Base-by-base conservation (phyloP, 352 stramenopile species). In the Pythium chondricola region DNA sequence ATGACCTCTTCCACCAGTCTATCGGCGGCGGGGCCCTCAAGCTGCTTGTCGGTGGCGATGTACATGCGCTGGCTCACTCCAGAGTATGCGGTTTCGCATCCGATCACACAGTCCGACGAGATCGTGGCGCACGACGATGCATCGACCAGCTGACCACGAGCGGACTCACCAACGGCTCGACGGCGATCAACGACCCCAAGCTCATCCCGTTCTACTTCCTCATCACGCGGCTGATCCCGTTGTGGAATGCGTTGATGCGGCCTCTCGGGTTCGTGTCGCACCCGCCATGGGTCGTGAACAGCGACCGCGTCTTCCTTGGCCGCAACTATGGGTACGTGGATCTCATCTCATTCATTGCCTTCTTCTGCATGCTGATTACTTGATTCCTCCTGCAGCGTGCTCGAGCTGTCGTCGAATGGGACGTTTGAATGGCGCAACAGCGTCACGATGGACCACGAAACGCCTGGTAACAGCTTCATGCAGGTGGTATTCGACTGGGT, bases 131-230 rank as follows among this genome's bases (percentile, higher is more conserved):
- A n/a, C 21, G 7, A 8, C 16, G n/a, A 18, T 87, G 78, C 21
- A 29, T 89, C 11, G 68, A 83, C 43, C 73, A 87, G 17, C 61
- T 89, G 14, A 68, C 87, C 43, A 84, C 78, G 3, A 89, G 78
- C 35, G 78, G 78, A 11, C 39, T 73, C 18, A 87, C 78, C 16
- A 64, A 65, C 30, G 67, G 65, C 9, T 89, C 78, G 3, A 89
- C 78, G 11, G 66, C 71, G 17, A 71, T 83, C 27, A 44, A 64
- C 10, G 69, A 88, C 25, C 16, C 39, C 3, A 83, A 85, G 41
- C 54, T 89, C 21, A 30, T 83, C 4, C 59, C 69, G 8, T 86
- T 86, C 43, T 77, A 82, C 47, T 69, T 65, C 29, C 22, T 72
- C 6, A 60, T 79, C 46, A 72, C 72, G 3, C 58, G 67, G 6